phyloP scores from a whole-genome alignment of 352 stramenopile species.

The Albugo laibachii region DNA sequence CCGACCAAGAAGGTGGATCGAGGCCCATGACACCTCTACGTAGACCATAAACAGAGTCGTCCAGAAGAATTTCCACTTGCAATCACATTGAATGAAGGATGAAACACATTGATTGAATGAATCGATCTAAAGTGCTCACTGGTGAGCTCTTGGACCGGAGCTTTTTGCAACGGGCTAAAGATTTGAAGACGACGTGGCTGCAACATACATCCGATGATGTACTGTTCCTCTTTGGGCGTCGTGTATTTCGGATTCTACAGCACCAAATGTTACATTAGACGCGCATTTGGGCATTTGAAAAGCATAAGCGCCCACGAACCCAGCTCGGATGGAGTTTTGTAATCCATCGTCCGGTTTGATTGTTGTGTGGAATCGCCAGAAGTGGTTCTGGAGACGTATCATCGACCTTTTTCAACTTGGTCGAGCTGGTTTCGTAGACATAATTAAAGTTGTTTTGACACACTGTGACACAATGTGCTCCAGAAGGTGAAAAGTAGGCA shows the following conservation, averaged over 20 bases:
- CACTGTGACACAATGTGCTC: conserved; percentile 54
- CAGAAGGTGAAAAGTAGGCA: conserved; percentile 64
- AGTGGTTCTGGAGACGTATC: conserved; percentile 9
- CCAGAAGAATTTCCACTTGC: conserved; percentile 61
- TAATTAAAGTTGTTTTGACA: conserved; percentile 66
- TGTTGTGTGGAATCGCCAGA: conserved; percentile 60
- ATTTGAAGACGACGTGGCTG: conserved; percentile 68
- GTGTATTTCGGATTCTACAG: conserved; percentile 36
- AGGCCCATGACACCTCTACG: not conserved
- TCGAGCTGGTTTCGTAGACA: conserved; percentile 33
- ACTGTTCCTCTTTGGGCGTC: conserved; percentile 14
- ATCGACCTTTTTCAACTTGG: conserved; percentile 10
- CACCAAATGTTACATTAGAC: no score
- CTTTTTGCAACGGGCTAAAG: conserved; percentile 40
- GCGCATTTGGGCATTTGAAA: no score
- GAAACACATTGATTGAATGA: conserved; percentile 76
- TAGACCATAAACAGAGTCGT: conserved; percentile 34
- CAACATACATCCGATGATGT: conserved; percentile 67
- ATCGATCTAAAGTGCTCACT: conserved; percentile 59
- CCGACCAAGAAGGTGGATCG: no score
- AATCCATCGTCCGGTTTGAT: conserved; percentile 70
- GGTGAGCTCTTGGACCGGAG: conserved; percentile 45
- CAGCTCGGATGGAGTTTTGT: conserved; percentile 70
- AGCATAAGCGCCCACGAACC: conserved; percentile 10
- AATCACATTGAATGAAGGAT: conserved; percentile 48